phyloP scores from a whole-genome alignment of 495 filamentous ascomycete genomes.

The Talaromyces trachyspermus region DNA sequence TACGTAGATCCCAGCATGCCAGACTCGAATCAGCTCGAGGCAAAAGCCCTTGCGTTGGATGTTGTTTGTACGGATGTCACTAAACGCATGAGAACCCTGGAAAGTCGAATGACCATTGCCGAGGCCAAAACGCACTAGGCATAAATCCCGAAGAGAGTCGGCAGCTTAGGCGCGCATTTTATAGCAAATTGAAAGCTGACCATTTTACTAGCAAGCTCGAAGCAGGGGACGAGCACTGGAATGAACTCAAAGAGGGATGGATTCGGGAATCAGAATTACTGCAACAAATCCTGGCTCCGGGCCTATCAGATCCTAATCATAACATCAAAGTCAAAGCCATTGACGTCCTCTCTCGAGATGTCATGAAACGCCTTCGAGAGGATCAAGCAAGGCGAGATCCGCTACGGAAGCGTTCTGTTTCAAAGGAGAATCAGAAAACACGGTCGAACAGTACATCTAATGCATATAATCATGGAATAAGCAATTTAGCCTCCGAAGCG shows the following conservation, averaged over 20 bases:
- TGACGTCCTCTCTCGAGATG: slow-evolving; percentile 63
- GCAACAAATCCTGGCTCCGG: slow-evolving; percentile 47
- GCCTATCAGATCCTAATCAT: slow-evolving; percentile 47
- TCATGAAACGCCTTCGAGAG: slow-evolving; percentile 65
- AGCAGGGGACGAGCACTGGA: slow-evolving; percentile 65
- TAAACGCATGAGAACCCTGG: slow-evolving; percentile 62
- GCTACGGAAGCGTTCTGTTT: slow-evolving; percentile 33
- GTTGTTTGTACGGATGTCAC: slow-evolving; percentile 76
- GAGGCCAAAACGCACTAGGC: slow-evolving; percentile 67
- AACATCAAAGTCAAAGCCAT: slow-evolving; percentile 55
- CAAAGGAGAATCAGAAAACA: slow-evolving; percentile 15
- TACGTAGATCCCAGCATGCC: slow-evolving; percentile 32
- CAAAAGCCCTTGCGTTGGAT: slow-evolving; percentile 63
- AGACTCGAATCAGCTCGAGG: slow-evolving; percentile 27
- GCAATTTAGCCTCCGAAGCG: slow-evolving; percentile 44
- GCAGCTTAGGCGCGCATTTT: slow-evolving; percentile 57
- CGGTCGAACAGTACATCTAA: slow-evolving; percentile 16
- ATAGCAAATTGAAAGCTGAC: slow-evolving; percentile 57
- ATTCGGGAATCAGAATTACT: slow-evolving; percentile 50
- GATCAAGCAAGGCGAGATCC: slow-evolving; percentile 56
- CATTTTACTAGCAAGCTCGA: slow-evolving; percentile 69
- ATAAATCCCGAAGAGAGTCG: slow-evolving; percentile 67
- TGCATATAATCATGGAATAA: slow-evolving; percentile 41
- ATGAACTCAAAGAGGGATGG: slow-evolving; percentile 63
- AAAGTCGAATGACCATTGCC: slow-evolving; percentile 57